phyloP scores from a whole-genome alignment of 2,329 filamentous ascomycete species.

The Arachnopeziza araneosa region DNA sequence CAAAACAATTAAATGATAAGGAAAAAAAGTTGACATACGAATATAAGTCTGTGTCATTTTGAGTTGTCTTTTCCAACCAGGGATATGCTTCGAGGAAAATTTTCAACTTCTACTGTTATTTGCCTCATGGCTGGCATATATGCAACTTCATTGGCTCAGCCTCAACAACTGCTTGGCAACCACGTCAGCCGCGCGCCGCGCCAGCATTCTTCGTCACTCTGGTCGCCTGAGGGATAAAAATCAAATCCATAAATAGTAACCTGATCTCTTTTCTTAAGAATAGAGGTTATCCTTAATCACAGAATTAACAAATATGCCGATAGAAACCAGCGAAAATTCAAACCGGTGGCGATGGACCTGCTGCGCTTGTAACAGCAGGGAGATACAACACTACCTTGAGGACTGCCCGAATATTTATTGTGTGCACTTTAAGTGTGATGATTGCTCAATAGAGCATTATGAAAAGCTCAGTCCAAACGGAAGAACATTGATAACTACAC shows the following conservation, averaged over 20 bases:
- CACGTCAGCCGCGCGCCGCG: background rate
- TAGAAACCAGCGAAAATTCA: background rate
- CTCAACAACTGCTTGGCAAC: background rate
- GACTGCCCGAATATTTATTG: background rate
- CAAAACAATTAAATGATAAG: too few species aligned
- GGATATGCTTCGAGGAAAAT: background rate
- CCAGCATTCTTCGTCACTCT: background rate
- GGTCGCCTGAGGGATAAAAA: background rate
- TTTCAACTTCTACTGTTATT: background rate
- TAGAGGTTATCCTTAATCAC: too few species aligned
- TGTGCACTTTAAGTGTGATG: background rate
- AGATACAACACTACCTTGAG: background rate
- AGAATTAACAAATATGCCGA: background rate
- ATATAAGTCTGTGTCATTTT: too few species aligned
- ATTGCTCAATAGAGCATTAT: background rate
- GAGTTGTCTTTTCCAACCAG: too few species aligned
- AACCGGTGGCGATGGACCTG: background rate
- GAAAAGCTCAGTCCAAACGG: background rate
- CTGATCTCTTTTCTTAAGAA: too few species aligned
- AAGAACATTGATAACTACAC: background rate
- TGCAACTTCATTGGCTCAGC: background rate
- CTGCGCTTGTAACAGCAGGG: background rate
- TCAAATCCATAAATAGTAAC: background rate
- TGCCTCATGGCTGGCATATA: background rate
- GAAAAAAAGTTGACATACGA: too few species aligned